A percentile compares a stretch with the other conserved stretches of the same genome.
Evolutionary conservation across 2,329 filamentous ascomycete genomes (phyloP).

Genomic region (Aspergillus neoniger): DNA sequence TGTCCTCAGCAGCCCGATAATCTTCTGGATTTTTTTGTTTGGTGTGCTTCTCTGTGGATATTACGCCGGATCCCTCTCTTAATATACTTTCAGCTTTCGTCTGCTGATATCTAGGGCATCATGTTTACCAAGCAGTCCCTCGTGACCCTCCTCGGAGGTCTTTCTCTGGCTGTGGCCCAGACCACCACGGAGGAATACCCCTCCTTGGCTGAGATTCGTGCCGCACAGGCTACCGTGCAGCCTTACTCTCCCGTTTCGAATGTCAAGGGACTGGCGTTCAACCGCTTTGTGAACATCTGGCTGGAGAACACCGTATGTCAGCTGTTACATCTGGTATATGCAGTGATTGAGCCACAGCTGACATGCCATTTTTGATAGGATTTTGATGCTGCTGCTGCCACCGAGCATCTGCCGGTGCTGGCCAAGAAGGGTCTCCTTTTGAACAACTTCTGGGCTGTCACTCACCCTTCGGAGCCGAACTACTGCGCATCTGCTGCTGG

Average conservation of each 20-base stretch:
- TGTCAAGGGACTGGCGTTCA: conserved; percentile 71
- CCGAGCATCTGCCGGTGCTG: conserved; percentile 46
- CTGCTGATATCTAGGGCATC: not conserved
- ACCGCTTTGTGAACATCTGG: conserved; percentile 73
- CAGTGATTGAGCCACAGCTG: too few species aligned
- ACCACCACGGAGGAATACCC: conserved; percentile 29
- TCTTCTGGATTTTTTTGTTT: not conserved
- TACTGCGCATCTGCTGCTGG: conserved; percentile 69
- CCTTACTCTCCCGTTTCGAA: conserved; percentile 62
- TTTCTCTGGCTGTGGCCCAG: conserved; percentile 22
- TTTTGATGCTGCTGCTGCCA: conserved; percentile 64
- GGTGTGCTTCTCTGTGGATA: not conserved
- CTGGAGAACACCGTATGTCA: conserved; percentile 68
- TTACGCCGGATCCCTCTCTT: not conserved
- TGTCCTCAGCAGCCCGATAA: not conserved
- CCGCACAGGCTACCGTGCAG: conserved; percentile 56
- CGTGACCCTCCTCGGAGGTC: conserved; percentile 25
- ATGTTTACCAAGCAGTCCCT: conserved; percentile 26
- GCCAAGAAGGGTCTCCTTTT: conserved; percentile 60
- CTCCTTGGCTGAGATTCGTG: conserved; percentile 29
- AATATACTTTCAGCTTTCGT: not conserved
- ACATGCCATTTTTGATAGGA: conserved; percentile 35
- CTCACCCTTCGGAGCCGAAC: conserved; percentile 75
- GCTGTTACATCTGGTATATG: not conserved
- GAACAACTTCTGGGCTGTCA: conserved; percentile 61